Evolutionary conservation across 257 asterid genomes (phyloP).

Genomic region (Scutellaria minor): DNA sequence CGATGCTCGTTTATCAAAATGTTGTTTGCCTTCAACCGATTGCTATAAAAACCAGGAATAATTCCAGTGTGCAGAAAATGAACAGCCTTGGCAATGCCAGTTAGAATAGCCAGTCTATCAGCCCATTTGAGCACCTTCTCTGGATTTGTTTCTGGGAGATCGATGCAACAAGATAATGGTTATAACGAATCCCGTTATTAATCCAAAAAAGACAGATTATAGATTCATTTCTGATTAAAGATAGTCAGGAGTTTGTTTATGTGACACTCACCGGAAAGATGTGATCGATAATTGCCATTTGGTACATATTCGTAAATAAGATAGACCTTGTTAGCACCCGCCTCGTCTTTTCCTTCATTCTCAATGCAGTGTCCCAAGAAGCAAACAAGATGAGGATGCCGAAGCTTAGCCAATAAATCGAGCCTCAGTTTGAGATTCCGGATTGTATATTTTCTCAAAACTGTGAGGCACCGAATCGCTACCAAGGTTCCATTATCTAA

Average conservation of each 20-base stretch:
- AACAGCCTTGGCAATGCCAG: constrained; percentile 72
- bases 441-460: constrained; percentile 56
- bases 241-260: not conserved
- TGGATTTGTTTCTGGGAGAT: constrained; percentile 50
- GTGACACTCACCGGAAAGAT: constrained; percentile 60
- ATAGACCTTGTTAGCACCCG: constrained; percentile 52
- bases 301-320: constrained; percentile 63
- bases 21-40: constrained; percentile 60
- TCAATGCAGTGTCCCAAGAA: constrained; percentile 76
- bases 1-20: constrained; percentile 60
- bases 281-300: constrained; percentile 58
- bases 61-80: constrained; percentile 82
- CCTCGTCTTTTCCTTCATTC: constrained; percentile 44
- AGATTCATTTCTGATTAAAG: not conserved
- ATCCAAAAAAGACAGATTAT: not conserved
- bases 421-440: constrained; percentile 71
- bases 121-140: constrained; percentile 68
- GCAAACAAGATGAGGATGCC: constrained; percentile 68
- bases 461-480: constrained; percentile 60
- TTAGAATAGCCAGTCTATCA: constrained; percentile 60
- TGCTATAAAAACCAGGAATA: constrained; percentile 68
- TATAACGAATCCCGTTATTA: not conserved
- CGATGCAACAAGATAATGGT: not conserved
- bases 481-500: constrained; percentile 52
- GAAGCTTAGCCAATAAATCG: constrained; percentile 69